Conservation (phyloP, 2,329 filamentous ascomycete species). For the Lasiodiplodia hormozganensis region DNA sequence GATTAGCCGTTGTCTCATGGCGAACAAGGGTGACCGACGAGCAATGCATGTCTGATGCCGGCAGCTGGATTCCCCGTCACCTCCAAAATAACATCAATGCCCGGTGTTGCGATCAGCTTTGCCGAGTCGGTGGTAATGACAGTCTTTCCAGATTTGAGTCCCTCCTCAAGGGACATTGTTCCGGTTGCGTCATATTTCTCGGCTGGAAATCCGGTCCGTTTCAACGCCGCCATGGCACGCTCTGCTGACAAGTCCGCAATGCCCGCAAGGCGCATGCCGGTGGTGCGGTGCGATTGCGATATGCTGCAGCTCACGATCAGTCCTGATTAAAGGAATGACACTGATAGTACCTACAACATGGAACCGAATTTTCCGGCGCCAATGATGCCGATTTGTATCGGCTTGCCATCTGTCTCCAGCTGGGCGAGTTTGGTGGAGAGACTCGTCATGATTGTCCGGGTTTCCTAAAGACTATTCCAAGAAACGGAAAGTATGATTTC, state of each 20-base stretch:
- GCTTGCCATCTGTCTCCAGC: not conserved
- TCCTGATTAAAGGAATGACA: too few species aligned
- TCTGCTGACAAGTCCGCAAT: slow-evolving; percentile 54
- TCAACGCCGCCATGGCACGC: slow-evolving; percentile 50
- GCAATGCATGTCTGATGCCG: slow-evolving; percentile 52
- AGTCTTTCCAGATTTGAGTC: slow-evolving; percentile 49
- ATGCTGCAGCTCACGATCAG: slow-evolving; percentile 38
- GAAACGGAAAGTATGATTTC: not conserved
- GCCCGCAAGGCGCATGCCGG: slow-evolving; percentile 52
- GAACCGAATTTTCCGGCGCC: not conserved
- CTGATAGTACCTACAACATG: not conserved
- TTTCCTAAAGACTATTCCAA: not conserved
- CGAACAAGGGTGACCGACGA: slow-evolving; percentile 28
- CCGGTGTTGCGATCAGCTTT: slow-evolving; percentile 51
- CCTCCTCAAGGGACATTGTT: not conserved
- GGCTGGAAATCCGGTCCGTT: slow-evolving; percentile 46
- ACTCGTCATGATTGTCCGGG: not conserved
- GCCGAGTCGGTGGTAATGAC: slow-evolving; percentile 53
- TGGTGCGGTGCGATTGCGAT: slow-evolving; percentile 53
- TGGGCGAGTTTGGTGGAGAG: not conserved
- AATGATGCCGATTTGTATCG: not conserved
- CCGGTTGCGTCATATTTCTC: not conserved
- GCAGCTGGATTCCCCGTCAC: slow-evolving; percentile 54
- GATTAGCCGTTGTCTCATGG: not conserved
- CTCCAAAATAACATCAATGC: slow-evolving; percentile 55